These are phyloP conservation scores for Russula emetica DNA, from an alignment of 768 basidiomycete species.

Conservation along the genomic window DNA sequence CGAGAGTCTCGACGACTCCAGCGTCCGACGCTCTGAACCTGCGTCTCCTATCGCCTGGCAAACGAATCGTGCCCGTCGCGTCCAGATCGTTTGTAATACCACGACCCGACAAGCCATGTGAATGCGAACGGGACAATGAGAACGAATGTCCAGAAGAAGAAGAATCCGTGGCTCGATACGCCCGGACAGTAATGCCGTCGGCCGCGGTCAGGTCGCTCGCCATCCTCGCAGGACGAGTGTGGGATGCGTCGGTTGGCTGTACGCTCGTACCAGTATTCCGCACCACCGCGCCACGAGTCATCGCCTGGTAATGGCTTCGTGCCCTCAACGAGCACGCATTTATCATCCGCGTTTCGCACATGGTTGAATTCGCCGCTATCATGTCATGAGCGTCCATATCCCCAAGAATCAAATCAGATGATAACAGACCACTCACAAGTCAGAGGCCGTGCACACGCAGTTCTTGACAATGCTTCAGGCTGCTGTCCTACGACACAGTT, in stretches of 20 bases:
- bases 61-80: slow-evolving; percentile 73
- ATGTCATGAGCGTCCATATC: neutral
- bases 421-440: slow-evolving; percentile 87
- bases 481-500: slow-evolving; percentile 82
- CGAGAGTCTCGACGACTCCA: slow-evolving; percentile 62
- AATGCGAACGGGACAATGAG: slow-evolving; percentile 72
- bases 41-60: slow-evolving; percentile 50
- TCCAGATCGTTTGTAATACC: slow-evolving; percentile 76
- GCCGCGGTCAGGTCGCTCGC: slow-evolving; percentile 74
- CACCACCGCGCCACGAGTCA: slow-evolving; percentile 54
- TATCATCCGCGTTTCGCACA: slow-evolving; percentile 56
- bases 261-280: slow-evolving; percentile 89
- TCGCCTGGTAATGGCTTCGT: slow-evolving; percentile 60
- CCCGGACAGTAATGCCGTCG: slow-evolving; percentile 75
- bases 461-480: slow-evolving; percentile 57
- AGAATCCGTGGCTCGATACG: slow-evolving; percentile 58
- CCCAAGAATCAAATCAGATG: neutral
- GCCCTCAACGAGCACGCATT: slow-evolving; percentile 76
- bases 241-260: slow-evolving; percentile 89
- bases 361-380: slow-evolving; percentile 93
- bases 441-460: slow-evolving; percentile 66
- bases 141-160: slow-evolving; percentile 87
- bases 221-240: slow-evolving; percentile 82
- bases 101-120: slow-evolving; percentile 72
- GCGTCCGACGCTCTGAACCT: slow-evolving; percentile 41